phyloP scores from a whole-genome alignment of 2,329 filamentous ascomycete genomes.

The Tolypocladium endophyticum region DNA sequence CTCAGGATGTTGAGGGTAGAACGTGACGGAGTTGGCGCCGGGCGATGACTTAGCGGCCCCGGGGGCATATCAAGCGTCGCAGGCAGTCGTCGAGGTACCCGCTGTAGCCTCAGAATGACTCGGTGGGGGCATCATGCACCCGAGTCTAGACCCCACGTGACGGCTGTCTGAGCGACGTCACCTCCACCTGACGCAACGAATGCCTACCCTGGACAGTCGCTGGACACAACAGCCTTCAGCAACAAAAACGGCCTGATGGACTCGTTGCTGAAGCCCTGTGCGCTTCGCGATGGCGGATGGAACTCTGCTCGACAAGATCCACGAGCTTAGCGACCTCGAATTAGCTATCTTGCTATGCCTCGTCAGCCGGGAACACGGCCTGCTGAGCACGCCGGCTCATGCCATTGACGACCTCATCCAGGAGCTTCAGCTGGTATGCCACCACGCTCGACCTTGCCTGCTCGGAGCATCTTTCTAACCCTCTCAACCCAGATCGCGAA shows the following conservation, averaged over 20 bases:
- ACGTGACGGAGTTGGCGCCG: background rate
- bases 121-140: background rate
- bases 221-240: background rate
- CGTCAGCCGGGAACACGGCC: slow-evolving; percentile 73
- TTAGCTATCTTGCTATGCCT: slow-evolving; percentile 77
- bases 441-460: background rate
- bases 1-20: background rate
- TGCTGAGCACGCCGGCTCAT: slow-evolving; percentile 62
- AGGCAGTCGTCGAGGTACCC: background rate
- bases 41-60: background rate
- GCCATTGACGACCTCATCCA: slow-evolving; percentile 57
- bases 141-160: slow-evolving; percentile 4
- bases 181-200: too few species aligned
- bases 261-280: slow-evolving; percentile 3
- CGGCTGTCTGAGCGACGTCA: background rate
- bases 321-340: slow-evolving; percentile 76
- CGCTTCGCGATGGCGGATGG: slow-evolving; percentile 47
- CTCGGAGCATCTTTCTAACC: background rate
- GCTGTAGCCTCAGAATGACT: background rate
- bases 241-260: slow-evolving; percentile 14
- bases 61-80: background rate
- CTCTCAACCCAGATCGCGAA: slow-evolving; percentile 44
- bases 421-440: slow-evolving; percentile 58
- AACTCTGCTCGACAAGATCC: slow-evolving; percentile 56
- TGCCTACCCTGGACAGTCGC: background rate